phyloP scores from a whole-genome alignment of 257 asterid genomes.

The Henckelia pumila region DNA sequence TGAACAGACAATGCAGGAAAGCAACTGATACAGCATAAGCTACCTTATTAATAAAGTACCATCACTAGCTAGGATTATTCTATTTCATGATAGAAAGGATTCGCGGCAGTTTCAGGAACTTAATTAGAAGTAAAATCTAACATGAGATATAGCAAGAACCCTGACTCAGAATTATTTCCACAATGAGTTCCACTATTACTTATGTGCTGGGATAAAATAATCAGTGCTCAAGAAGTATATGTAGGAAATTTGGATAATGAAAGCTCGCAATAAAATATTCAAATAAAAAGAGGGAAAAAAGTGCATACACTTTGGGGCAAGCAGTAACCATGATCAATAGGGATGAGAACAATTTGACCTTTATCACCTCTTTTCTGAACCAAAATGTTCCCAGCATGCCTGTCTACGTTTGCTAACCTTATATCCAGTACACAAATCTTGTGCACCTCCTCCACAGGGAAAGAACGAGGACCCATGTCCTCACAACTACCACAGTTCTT shows the following conservation, averaged over 20 bases:
- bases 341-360: conserved; percentile 51
- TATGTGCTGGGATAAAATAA: neutral
- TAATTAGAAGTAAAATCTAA: neutral
- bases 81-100: no score
- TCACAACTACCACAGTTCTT: conserved; percentile 79
- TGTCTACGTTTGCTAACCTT: conserved; percentile 71
- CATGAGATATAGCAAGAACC: neutral
- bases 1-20: no score
- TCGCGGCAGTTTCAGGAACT: neutral
- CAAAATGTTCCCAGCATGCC: conserved; percentile 77
- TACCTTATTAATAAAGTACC: no score
- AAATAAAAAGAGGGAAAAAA: neutral
- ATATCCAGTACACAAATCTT: conserved; percentile 70
- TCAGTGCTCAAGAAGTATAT: conserved; percentile 8
- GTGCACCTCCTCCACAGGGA: conserved; percentile 71
- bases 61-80: no score
- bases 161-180: neutral
- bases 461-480: conserved; percentile 67
- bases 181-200: conserved; percentile 5
- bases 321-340: conserved; percentile 83
- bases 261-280: neutral
- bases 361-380: conserved; percentile 46
- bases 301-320: conserved; percentile 71
- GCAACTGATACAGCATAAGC: no score
- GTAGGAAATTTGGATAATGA: neutral